phyloP scores from a whole-genome alignment of 768 basidiomycete species.

The Hypholoma sublateritium region DNA sequence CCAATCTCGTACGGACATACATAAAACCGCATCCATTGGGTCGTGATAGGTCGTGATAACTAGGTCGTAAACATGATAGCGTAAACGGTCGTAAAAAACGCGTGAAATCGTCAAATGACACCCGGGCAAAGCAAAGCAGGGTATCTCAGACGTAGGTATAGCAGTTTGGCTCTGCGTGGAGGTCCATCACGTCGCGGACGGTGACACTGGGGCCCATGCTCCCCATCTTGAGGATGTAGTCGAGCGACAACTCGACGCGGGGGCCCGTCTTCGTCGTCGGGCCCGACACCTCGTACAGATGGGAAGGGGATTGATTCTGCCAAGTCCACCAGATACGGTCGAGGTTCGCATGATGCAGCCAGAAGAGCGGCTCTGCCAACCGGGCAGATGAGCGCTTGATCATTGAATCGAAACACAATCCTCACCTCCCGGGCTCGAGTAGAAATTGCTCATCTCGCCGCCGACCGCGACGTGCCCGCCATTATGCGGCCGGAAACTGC shows the following conservation, averaged over 20 bases:
- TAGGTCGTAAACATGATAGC: not conserved
- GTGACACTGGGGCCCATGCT: conserved; percentile 24
- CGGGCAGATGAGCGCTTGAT: too few relatives aligned
- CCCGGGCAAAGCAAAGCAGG: not conserved
- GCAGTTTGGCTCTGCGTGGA: conserved; percentile 27
- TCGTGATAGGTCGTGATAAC: not conserved
- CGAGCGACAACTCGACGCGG: conserved; percentile 30
- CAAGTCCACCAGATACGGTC: conserved; percentile 41
- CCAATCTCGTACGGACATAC: too few relatives aligned
- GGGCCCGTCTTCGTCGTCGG: conserved; percentile 24
- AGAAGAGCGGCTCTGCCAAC: conserved; percentile 25
- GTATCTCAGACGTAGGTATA: conserved; percentile 20
- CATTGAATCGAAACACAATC: not conserved
- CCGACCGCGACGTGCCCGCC: conserved; percentile 32
- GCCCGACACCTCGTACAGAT: conserved; percentile 35
- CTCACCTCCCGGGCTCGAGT: conserved; percentile 37
- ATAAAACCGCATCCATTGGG: not conserved
- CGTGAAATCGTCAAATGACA: not conserved
- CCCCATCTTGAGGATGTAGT: conserved; percentile 28
- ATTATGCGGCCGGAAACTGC: conserved; percentile 28
- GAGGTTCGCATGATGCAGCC: conserved; percentile 36
- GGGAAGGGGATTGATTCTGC: conserved; percentile 24
- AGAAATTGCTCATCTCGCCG: conserved; percentile 29
- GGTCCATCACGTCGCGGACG: conserved; percentile 34
- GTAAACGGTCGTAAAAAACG: not conserved